Evolutionary conservation across 2,329 filamentous ascomycete species (phyloP).

Genomic region (Pseudogymnoascus sp.): DNA sequence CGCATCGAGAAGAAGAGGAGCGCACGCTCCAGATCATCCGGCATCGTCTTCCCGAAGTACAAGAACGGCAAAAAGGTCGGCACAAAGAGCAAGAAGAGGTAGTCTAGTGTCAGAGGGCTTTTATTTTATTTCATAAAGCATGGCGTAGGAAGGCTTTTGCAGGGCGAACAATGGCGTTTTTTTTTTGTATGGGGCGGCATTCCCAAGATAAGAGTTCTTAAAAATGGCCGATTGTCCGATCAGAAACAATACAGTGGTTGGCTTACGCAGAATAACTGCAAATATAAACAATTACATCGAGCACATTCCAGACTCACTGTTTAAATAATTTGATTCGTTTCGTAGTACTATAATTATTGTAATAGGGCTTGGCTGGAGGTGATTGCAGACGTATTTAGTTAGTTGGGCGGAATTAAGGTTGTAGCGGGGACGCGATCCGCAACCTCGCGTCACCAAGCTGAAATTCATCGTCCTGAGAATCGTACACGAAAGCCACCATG

Average conservation of each 20-base stretch:
- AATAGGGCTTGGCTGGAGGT: neutral
- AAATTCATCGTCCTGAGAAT: neutral
- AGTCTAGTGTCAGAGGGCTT: neutral
- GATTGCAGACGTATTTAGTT: constrained; percentile 3
- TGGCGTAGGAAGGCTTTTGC: constrained; percentile 8
- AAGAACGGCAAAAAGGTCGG: constrained; percentile 42
- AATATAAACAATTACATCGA: constrained; percentile 3
- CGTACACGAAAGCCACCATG: constrained; percentile 6
- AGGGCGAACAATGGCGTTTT: constrained; percentile 6
- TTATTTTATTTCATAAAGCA: constrained; percentile 3
- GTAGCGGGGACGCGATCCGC: constrained; percentile 4
- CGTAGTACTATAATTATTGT: neutral
- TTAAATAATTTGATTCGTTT: neutral
- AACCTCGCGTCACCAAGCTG: constrained; percentile 6
- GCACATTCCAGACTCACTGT: neutral
- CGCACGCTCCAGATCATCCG: constrained; percentile 39
- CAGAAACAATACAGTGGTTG: neutral
- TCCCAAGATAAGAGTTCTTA: neutral
- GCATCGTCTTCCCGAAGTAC: constrained; percentile 54
- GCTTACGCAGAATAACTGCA: neutral
- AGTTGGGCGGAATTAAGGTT: constrained; percentile 1
- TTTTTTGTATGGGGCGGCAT: neutral
- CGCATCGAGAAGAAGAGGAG: constrained; percentile 50
- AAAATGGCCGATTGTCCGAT: neutral
- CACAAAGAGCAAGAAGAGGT: constrained; percentile 31